These are phyloP conservation scores for Aristolochia californica DNA, from an alignment of 164 flowering plant genomes.

Conservation along the genomic window DNA sequence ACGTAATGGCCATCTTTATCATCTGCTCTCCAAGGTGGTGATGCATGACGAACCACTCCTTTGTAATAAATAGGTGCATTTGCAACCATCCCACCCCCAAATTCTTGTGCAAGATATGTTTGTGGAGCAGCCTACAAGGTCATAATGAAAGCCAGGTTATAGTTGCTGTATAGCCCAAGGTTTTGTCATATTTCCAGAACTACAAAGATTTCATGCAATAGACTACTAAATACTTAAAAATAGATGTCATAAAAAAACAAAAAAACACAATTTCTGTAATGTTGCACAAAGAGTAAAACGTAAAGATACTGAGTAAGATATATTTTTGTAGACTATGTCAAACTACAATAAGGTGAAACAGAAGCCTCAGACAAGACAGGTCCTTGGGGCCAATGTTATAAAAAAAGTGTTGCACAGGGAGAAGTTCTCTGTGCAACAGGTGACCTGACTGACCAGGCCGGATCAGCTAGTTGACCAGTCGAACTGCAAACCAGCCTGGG, in stretches of 20 bases:
- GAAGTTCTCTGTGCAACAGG: too few species aligned
- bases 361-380: too few species aligned
- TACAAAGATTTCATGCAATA: not conserved
- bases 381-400: too few species aligned
- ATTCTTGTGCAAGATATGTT: constrained; percentile 30
- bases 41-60: constrained; percentile 40
- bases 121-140: constrained; percentile 46
- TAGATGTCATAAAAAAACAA: not conserved
- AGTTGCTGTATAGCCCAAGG: not conserved
- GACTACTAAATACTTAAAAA: not conserved
- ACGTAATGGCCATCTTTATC: constrained; percentile 88
- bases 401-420: too few species aligned
- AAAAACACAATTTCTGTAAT: not conserved
- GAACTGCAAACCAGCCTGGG: too few species aligned
- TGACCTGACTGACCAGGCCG: too few species aligned
- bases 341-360: too few species aligned
- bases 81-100: constrained; percentile 23
- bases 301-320: too few species aligned
- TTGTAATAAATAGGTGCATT: constrained; percentile 29
- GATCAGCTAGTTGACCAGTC: too few species aligned
- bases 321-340: too few species aligned
- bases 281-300: too few species aligned
- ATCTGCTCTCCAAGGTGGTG: constrained; percentile 88
- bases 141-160: not conserved
- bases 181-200: not conserved